Evolutionary conservation across 371 early-diverging fungal species (phyloP), one percentile per base, ranked within the genome.

Genomic region (Funneliformis caledonium): DNA sequence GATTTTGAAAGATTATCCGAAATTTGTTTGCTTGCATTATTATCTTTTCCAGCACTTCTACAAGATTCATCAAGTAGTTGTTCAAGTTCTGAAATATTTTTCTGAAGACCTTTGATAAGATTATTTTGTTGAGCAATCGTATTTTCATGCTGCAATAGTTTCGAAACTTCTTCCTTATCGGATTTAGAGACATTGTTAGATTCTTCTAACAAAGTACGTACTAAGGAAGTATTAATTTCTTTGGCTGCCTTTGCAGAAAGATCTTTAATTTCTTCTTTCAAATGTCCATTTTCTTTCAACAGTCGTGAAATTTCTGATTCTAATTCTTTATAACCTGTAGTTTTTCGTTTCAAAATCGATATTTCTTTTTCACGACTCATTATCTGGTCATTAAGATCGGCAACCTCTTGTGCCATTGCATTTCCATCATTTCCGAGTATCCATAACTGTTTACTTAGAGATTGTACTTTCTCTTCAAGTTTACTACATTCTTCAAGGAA

Each of bases 21-120:
- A 26, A 65, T 4, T 26, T 60, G 52, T 48, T 80, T 72, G 75
- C 19, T 73, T 2, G 31, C 43, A 5, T 22, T 12, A 2, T 31
- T 60, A 6, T 62, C 59, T 11, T 33, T 45, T 72, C 5, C 12
- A 26, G 14, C 42, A 33, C 45, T 45, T 72, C 22, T 45, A 22
- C 72, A 72, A 42, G 14, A 45, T 22, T 47, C 73, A 26, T 80
- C 48, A 7, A 67, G 16, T 72, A n/a, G 16, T 16, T 47, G 33
- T 3, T 72, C 43, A n/a, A 61, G 33, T 10, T 80, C 56, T n/a
- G 52, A 59, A 42, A 80, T 72, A 60, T 64, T 72, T 42, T 81
- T 68, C 56, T 81, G 77, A 11, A 81, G 43, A 37, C 52, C 26
- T 77, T 81, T 81, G 9, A 81, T 81, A 33, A 81, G 33, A 2